phyloP scores from a whole-genome alignment of 305 asterid species.

The Vinca major region DNA sequence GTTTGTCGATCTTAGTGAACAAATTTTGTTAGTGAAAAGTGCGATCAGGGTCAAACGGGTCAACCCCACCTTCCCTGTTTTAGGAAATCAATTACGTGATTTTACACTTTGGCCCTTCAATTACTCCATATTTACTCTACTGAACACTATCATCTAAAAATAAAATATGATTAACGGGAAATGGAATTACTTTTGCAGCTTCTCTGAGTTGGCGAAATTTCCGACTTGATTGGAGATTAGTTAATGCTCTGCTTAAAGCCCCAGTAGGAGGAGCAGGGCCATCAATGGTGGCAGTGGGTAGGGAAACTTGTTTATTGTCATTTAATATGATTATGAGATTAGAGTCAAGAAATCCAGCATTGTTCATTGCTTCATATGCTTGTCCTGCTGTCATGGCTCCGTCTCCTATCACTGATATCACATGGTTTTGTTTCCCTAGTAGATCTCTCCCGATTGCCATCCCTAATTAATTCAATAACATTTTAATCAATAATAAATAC shows the following conservation, averaged over 20 bases:
- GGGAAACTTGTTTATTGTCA: constrained; percentile 58
- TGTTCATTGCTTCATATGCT: constrained; percentile 63
- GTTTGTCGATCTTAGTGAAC: too few species aligned
- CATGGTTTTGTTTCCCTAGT: constrained; percentile 41
- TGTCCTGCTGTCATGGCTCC: constrained; percentile 82
- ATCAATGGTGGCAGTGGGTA: constrained; percentile 62
- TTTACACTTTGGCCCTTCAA: too few species aligned
- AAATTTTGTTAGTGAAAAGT: too few species aligned
- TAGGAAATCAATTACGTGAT: too few species aligned
- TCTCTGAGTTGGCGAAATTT: constrained; percentile 42
- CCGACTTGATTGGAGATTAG: constrained; percentile 39
- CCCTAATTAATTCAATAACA: constrained; percentile 19
- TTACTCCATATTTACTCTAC: too few species aligned
- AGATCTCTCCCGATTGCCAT: constrained; percentile 65
- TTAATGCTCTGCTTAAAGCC: constrained; percentile 50
- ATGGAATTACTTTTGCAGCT: constrained; percentile 36
- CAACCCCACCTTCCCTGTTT: too few species aligned
- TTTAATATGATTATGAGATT: constrained; percentile 47
- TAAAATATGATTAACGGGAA: not conserved
- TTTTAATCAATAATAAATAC: not conserved
- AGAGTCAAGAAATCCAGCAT: constrained; percentile 59
- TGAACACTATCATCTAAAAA: too few species aligned
- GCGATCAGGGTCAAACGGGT: too few species aligned
- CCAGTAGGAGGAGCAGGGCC: constrained; percentile 77
- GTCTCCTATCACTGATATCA: constrained; percentile 57